These are phyloP conservation scores for Cucumis melo DNA, from an alignment of 306 rosid species.

Conservation along the genomic window DNA sequence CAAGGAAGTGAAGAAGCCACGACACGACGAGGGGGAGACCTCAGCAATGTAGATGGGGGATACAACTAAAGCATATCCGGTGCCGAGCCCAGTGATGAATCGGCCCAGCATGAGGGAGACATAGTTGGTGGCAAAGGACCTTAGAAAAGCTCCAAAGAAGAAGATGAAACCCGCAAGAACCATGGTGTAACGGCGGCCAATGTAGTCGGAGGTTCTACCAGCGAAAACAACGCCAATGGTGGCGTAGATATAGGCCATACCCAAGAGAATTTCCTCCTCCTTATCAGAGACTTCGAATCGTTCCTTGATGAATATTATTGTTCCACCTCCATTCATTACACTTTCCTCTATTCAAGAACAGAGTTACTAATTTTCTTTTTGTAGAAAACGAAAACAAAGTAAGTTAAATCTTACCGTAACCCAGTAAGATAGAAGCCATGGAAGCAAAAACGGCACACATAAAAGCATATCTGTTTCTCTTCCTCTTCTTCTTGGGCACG, in stretches of 20 bases:
- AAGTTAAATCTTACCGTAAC: too few species aligned
- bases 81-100: neutral
- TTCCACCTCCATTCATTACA: too few species aligned
- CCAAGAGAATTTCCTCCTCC: conserved; percentile 26
- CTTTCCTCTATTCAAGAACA: too few species aligned
- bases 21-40: neutral
- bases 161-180: conserved; percentile 25
- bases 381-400: too few species aligned
- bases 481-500: too few species aligned
- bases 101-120: neutral
- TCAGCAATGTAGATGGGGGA: neutral
- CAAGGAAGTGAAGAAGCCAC: neutral
- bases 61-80: neutral
- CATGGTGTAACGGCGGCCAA: conserved; percentile 55
- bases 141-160: conserved; percentile 41
- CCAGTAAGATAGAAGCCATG: too few species aligned
- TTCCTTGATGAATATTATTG: too few species aligned
- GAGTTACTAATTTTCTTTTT: too few species aligned
- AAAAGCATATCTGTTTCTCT: too few species aligned
- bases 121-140: conserved; percentile 43
- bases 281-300: conserved; percentile 6
- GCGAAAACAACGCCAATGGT: conserved; percentile 36
- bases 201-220: conserved; percentile 8
- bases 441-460: too few species aligned
- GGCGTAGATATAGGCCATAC: conserved; percentile 30